phyloP scores from a whole-genome alignment of 305 asterid species.

The Nicotiana rustica region DNA sequence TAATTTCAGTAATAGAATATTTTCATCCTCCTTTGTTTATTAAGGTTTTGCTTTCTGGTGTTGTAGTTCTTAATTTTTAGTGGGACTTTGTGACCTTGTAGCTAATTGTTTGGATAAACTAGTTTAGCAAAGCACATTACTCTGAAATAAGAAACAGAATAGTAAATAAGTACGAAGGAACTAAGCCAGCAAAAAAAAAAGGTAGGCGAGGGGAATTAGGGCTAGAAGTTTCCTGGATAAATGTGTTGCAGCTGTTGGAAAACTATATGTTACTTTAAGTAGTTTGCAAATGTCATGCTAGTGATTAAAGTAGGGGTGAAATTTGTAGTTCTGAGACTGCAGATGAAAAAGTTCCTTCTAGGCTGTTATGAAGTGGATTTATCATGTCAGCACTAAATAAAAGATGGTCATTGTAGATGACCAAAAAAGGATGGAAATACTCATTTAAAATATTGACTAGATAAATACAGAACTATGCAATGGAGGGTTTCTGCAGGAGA shows the following conservation, averaged over 20 bases:
- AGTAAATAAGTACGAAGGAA: background rate
- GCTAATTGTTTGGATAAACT: background rate
- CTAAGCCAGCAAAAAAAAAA: background rate
- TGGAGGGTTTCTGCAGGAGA: background rate
- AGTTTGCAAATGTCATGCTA: background rate
- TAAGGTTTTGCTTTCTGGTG: background rate
- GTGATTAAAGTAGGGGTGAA: background rate
- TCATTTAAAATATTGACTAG: background rate
- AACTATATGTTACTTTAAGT: background rate
- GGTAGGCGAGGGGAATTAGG: background rate
- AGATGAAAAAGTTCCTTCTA: slow-evolving; percentile 12
- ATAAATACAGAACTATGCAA: background rate
- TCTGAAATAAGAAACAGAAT: background rate
- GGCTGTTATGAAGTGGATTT: slow-evolving; percentile 3
- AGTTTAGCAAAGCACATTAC: background rate
- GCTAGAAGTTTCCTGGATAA: background rate
- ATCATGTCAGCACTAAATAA: background rate
- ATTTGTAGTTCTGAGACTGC: slow-evolving; percentile 9
- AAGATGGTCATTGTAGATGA: slow-evolving; percentile 4
- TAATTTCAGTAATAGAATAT: background rate
- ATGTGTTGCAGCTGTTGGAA: slow-evolving; percentile 5
- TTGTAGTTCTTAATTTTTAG: background rate
- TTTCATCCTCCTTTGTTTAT: background rate
- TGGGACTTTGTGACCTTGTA: slow-evolving; percentile 24
- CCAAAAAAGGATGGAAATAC: background rate